Evolutionary conservation across 345 rosid genomes (phyloP), one percentile per base, ranked within the genome.

Genomic region (Eucalyptus shirleyi): DNA sequence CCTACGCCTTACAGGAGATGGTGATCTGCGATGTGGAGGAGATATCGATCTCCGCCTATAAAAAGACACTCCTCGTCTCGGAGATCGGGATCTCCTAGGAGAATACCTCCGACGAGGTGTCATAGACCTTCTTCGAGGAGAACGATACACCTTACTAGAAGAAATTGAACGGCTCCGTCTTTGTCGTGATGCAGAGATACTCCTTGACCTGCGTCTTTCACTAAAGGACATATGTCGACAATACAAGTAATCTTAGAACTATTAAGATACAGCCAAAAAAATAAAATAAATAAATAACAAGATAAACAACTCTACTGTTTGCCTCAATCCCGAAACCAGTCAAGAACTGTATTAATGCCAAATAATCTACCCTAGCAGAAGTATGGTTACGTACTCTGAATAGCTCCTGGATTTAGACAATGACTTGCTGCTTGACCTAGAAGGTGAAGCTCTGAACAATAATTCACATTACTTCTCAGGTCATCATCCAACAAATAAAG

Each of bases 101-200:
- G 95, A 90, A 91, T 88, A 92, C 92, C 94, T 92, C 87, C 91
- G 82, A 60, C 87, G 93, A 87, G 94, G 94, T 14, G 94, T 86
- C 87, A 90, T 10, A 86, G 97, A 94, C 24, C 90, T 90, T 86
- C 91, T 94, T 89, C 93, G 92, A 12, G 93, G 94, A 30, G 97
- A 93, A 85, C n/a, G 88, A 45, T 47, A 50, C 30, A 44, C 69
- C 59, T 91, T 91, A 45, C 92, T 93, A 88, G 92, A 90, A 86
- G 95, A 93, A 89, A 91, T 28, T 18, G 96, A 92, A 42, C 88
- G 91, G 44, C 88, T 87, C n/a, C 90, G 91, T 23, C 56, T 89
- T 65, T 86, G 86, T 72, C 94, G 95, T 92, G 99, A 97, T 91
- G 93, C 92, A 8, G 99, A 96, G 44, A 95, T 51, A 90, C 98